Evolutionary conservation across 1,284 basidiomycete genomes (phyloP).

Genomic region (Malassezia dermatis): DNA sequence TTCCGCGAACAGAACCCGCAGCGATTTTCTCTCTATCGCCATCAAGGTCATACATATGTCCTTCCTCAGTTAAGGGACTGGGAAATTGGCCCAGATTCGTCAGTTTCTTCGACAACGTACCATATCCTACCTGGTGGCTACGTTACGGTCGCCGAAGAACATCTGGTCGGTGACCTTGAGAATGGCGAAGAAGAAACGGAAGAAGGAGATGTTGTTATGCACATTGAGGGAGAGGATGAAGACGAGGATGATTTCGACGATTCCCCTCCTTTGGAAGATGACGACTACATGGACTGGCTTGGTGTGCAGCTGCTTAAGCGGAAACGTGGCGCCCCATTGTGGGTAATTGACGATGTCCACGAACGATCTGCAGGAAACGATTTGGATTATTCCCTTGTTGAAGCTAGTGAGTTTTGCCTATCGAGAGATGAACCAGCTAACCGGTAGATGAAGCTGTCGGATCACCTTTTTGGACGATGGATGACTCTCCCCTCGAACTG

Average conservation of each 20-base stretch:
- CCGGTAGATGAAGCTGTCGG: not conserved
- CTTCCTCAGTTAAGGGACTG: conserved; percentile 2
- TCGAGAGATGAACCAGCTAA: not conserved
- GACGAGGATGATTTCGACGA: conserved; percentile 23
- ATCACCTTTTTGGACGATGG: not conserved
- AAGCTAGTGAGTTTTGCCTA: conserved; percentile 11
- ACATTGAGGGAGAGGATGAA: not conserved
- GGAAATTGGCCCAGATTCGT: not conserved
- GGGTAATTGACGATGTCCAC: conserved; percentile 23
- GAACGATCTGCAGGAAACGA: not conserved
- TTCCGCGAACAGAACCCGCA: conserved; percentile 1
- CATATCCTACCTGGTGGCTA: conserved; percentile 12
- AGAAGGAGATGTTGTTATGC: not conserved
- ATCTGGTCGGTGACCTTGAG: conserved; percentile 13
- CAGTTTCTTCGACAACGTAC: not conserved
- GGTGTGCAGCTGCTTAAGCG: conserved; percentile 24
- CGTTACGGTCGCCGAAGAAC: conserved; percentile 4
- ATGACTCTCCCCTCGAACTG: not conserved
- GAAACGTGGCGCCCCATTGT: conserved; percentile 20
- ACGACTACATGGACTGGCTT: conserved; percentile 31
- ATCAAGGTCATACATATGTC: not conserved
- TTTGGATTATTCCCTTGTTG: conserved; percentile 3
- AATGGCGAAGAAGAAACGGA: not conserved
- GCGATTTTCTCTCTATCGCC: conserved; percentile 3
- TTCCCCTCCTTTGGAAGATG: conserved; percentile 14